Evolutionary conservation across 306 rosid species (phyloP).

Genomic region (Lathyrus tuberosus): DNA sequence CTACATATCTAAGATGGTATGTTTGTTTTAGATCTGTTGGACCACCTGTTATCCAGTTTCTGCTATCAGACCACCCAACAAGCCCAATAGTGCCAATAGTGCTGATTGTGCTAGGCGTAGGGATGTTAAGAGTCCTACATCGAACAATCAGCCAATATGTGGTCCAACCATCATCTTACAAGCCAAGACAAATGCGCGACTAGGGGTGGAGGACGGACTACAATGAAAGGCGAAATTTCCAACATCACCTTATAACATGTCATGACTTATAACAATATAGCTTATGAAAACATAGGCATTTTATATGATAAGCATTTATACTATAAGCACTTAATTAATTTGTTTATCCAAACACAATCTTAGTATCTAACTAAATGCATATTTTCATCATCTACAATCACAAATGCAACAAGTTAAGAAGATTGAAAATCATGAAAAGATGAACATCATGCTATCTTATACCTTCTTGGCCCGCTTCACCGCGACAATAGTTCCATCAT

Average conservation of each 20-base stretch:
- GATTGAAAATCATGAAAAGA: constrained; percentile 21
- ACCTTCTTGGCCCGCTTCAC: constrained; percentile 91
- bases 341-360: neutral
- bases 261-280: neutral
- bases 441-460: constrained; percentile 9
- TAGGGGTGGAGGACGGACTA: too few relatives aligned
- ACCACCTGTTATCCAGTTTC: too few relatives aligned
- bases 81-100: too few relatives aligned
- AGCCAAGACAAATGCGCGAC: too few relatives aligned
- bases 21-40: too few relatives aligned
- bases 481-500: constrained; percentile 77
- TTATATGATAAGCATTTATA: neutral
- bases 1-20: too few relatives aligned
- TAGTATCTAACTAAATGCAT: constrained; percentile 10
- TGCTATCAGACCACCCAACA: too few relatives aligned
- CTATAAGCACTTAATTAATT: neutral
- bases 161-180: too few relatives aligned
- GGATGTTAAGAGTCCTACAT: too few relatives aligned
- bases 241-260: neutral
- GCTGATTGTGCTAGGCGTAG: too few relatives aligned
- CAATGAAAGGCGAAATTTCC: too few relatives aligned
- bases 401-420: constrained; percentile 25
- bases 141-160: too few relatives aligned
- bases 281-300: neutral
- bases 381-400: constrained; percentile 22